Percentiles rank a stretch among this genome's conserved stretches.
Conservation (phyloP, 352 stramenopile species). For the Phytophthora nicotianae region DNA sequence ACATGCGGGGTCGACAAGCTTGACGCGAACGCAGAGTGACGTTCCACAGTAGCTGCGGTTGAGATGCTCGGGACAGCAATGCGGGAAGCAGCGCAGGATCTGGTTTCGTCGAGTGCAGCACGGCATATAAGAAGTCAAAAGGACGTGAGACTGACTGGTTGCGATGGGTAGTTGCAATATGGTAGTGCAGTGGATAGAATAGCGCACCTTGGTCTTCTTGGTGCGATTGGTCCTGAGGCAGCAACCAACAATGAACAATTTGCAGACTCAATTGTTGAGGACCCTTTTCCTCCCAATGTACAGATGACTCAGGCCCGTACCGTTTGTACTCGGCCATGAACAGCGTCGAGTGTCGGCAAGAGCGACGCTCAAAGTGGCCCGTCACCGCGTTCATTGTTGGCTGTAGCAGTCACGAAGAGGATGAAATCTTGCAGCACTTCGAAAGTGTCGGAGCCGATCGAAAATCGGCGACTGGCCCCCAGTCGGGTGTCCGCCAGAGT, state of each 20-base stretch:
- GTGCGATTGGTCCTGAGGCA: slow-evolving; percentile 33
- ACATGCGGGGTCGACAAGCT: slow-evolving; percentile 16
- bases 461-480: slow-evolving; percentile 19
- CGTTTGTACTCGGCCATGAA: slow-evolving; percentile 63
- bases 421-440: slow-evolving; percentile 1
- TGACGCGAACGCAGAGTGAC: slow-evolving; percentile 49
- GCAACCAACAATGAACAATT: neutral
- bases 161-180: slow-evolving; percentile 1
- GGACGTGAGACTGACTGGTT: neutral
- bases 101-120: slow-evolving; percentile 10
- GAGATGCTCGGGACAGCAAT: slow-evolving; percentile 71
- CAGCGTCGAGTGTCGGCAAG: slow-evolving; percentile 46
- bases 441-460: slow-evolving; percentile 5
- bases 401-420: neutral
- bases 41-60: slow-evolving; percentile 75
- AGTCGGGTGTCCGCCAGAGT: slow-evolving; percentile 16
- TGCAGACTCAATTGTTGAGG: slow-evolving; percentile 16
- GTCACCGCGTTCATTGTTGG: slow-evolving; percentile 34
- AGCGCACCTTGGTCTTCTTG: slow-evolving; percentile 35
- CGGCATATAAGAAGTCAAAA: slow-evolving; percentile 1
- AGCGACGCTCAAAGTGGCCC: slow-evolving; percentile 48
- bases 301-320: slow-evolving; percentile 10
- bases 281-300: slow-evolving; percentile 17
- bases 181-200: no score
- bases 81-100: slow-evolving; percentile 77